phyloP scores from a whole-genome alignment of 305 asterid species.

The Solanum hybrid region DNA sequence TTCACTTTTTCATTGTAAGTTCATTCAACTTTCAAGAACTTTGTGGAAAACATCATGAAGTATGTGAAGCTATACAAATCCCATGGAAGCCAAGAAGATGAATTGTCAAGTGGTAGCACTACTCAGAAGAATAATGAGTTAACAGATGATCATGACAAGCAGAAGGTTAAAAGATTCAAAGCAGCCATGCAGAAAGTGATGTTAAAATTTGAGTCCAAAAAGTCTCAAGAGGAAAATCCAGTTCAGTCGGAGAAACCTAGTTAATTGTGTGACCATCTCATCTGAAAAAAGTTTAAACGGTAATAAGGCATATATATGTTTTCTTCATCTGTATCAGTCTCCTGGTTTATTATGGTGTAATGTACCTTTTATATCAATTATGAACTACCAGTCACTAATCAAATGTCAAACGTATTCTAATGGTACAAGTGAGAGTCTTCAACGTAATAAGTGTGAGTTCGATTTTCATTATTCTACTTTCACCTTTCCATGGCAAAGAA shows the following conservation, averaged over 20 bases:
- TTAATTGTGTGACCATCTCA: neutral
- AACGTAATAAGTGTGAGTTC: neutral
- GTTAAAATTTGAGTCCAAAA: conserved; percentile 6
- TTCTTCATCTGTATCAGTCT: neutral
- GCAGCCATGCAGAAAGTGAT: conserved; percentile 33
- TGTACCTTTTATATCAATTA: neutral
- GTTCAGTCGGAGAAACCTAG: neutral
- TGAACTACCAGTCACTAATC: neutral
- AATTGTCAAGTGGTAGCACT: neutral
- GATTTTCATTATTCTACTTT: neutral
- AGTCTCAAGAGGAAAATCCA: neutral
- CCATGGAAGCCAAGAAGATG: conserved; percentile 17
- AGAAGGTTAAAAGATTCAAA: conserved; percentile 28
- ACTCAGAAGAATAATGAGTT: neutral
- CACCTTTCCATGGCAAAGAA: neutral
- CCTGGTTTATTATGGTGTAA: neutral
- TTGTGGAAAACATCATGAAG: conserved; percentile 20
- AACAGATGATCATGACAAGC: neutral
- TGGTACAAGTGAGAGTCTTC: neutral
- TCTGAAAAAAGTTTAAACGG: neutral
- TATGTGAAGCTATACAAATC: conserved; percentile 34
- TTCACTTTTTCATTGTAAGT: neutral
- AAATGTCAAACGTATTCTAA: neutral
- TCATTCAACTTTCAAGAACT: neutral
- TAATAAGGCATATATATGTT: neutral